Evolutionary conservation across 371 early-diverging fungal species (phyloP).

Genomic region (Capillidium rhysosporum): DNA sequence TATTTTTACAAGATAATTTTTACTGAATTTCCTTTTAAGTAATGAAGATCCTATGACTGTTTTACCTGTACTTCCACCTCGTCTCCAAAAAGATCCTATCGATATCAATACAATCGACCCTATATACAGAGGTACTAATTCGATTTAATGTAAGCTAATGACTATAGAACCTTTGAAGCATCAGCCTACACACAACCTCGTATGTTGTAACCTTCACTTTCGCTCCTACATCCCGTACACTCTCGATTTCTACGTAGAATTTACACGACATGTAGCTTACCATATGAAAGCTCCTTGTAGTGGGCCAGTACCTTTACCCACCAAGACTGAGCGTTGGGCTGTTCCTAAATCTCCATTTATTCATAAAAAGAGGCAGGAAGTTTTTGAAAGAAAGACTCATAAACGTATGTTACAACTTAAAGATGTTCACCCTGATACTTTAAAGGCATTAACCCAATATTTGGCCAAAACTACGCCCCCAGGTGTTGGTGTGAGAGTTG

Average conservation of each 20-base stretch:
- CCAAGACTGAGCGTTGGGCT: constrained; percentile 68
- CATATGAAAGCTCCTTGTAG: constrained; percentile 55
- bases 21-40: too few species aligned
- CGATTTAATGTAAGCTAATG: background rate
- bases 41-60: too few species aligned
- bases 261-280: constrained; percentile 62
- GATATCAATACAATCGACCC: background rate
- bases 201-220: constrained; percentile 51
- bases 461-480: constrained; percentile 48
- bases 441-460: constrained; percentile 56
- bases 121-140: constrained; percentile 1
- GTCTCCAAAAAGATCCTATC: too few species aligned
- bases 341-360: constrained; percentile 87
- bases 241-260: constrained; percentile 72
- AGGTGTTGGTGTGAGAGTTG: constrained; percentile 55
- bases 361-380: constrained; percentile 89
- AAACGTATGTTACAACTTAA: constrained; percentile 64
- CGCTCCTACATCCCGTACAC: constrained; percentile 52
- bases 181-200: constrained; percentile 36
- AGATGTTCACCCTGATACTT: constrained; percentile 54
- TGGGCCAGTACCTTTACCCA: constrained; percentile 50
- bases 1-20: too few species aligned
- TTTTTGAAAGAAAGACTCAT: constrained; percentile 82
- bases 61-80: too few species aligned
- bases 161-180: constrained; percentile 18